Base-by-base conservation (phyloP, 169 alveolate species). In the Fabrea salina region DNA sequence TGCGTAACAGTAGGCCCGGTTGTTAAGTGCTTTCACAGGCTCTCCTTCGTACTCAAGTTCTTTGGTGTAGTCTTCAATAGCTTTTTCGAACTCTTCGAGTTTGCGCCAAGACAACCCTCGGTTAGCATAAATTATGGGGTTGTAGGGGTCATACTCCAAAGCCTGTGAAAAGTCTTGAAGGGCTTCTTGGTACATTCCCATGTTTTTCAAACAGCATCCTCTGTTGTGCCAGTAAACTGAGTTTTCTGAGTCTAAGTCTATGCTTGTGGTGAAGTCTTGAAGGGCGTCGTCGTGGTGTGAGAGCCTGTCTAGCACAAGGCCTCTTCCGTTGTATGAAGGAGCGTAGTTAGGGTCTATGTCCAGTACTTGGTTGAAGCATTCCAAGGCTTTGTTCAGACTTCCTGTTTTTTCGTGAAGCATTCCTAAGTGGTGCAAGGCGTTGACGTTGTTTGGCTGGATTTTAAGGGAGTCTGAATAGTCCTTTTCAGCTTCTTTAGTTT, bases 221-320 rank as follows among this genome's bases (percentile, higher is more conserved):
- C 97, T 82, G 61, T 93, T 93, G 77, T 93, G 96, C 93, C 93
- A 87, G 78, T 89, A 91, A 5, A 90, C 93, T 8, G 97, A 88
- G 78, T 93, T 92, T 58, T 79, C 8, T 13, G 82, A 82, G 40
- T 93, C 97, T 13, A 91, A 74, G 41, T 87, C 86, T 16, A 93
- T 88, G 40, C 95, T 89, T 59, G 84, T 79, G 7, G 91, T 75
- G 74, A 93, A 93, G 68, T 93, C 94, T 44, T 86, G 75, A 27
- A 91, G 83, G 5, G 97, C 97, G 49, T 90, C 92, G 40, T 91
- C 91, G 80, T 86, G 88, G 41, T 93, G 85, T 0, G 84, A 86
- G 49, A 89, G 70, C 74, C 90, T 82, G 74, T 90, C 96, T 86
- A 76, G 85, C 25, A 91, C 93, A 22, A 94, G 77, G 27, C 97